Evolutionary conservation across 2,329 filamentous ascomycete species (phyloP).

Genomic region (Curvularia sp.): DNA sequence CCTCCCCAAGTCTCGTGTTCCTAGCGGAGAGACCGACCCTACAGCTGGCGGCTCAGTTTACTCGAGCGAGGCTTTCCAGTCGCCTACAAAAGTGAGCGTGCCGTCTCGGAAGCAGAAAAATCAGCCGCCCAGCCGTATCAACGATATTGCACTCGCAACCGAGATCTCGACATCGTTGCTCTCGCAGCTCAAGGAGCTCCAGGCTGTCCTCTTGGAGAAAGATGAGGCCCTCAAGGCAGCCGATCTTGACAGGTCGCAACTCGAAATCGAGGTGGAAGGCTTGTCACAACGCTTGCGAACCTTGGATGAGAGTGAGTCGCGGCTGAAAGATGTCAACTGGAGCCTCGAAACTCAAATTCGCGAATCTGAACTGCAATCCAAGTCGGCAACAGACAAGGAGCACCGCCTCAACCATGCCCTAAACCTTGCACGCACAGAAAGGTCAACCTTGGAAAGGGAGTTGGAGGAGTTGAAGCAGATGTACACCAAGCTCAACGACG

Average conservation of each 20-base stretch:
- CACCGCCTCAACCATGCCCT: slow-evolving; percentile 79
- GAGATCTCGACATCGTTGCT: slow-evolving; percentile 96
- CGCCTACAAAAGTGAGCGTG: slow-evolving; percentile 86
- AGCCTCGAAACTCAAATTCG: slow-evolving; percentile 91
- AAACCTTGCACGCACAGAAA: slow-evolving; percentile 74
- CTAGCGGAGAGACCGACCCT: slow-evolving; percentile 60
- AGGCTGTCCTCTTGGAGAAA: slow-evolving; percentile 82
- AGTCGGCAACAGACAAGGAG: slow-evolving; percentile 81
- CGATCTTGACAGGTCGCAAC: slow-evolving; percentile 75
- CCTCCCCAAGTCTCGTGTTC: slow-evolving; percentile 78
- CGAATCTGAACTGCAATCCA: slow-evolving; percentile 75
- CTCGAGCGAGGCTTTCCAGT: slow-evolving; percentile 81
- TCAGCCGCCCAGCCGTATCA: slow-evolving; percentile 83
- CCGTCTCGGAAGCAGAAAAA: slow-evolving; percentile 90
- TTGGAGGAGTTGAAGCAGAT: slow-evolving; percentile 86
- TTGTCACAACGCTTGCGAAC: slow-evolving; percentile 80
- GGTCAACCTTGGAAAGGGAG: slow-evolving; percentile 79
- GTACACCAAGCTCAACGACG: slow-evolving; percentile 80
- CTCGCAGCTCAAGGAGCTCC: slow-evolving; percentile 90
- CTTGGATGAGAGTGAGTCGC: slow-evolving; percentile 91
- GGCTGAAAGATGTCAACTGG: slow-evolving; percentile 99
- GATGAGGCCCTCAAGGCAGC: slow-evolving; percentile 83
- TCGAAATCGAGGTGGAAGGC: slow-evolving; percentile 83
- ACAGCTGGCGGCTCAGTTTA: slow-evolving; percentile 60
- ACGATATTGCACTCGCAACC: slow-evolving; percentile 98